These are phyloP conservation scores for Plenodomus biglobosus DNA, from an alignment of 2,329 filamentous ascomycete genomes.

Conservation along the genomic window DNA sequence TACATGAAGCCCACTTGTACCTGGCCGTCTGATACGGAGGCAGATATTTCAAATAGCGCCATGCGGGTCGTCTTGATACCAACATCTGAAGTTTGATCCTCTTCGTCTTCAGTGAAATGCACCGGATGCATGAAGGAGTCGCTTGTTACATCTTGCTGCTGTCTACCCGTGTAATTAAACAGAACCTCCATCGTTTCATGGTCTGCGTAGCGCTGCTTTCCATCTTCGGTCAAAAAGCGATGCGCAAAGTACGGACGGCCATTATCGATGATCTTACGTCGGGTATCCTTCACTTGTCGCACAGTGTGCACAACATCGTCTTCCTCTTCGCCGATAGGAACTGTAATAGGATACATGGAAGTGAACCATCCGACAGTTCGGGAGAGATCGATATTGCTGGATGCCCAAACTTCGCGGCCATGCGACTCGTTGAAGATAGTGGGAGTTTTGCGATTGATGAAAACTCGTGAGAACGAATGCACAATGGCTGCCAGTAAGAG, in stretches of 20 bases:
- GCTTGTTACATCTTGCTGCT: slow-evolving; percentile 51
- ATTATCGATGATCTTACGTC: slow-evolving; percentile 49
- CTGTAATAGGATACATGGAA: slow-evolving; percentile 55
- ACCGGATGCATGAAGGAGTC: slow-evolving; percentile 51
- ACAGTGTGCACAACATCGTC: slow-evolving; percentile 57
- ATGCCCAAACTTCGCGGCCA: slow-evolving; percentile 46
- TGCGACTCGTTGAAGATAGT: slow-evolving; percentile 51
- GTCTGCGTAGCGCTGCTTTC: slow-evolving; percentile 31
- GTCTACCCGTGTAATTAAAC: slow-evolving; percentile 58
- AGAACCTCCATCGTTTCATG: slow-evolving; percentile 60
- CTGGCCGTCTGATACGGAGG: slow-evolving; percentile 23
- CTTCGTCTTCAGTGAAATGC: slow-evolving; percentile 30
- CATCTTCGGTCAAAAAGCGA: slow-evolving; percentile 35
- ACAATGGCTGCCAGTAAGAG: slow-evolving; percentile 58
- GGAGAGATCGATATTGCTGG: slow-evolving; percentile 53
- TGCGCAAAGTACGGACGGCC: slow-evolving; percentile 54
- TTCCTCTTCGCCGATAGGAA: slow-evolving; percentile 47
- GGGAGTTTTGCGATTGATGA: slow-evolving; percentile 55
- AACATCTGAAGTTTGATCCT: slow-evolving; percentile 30
- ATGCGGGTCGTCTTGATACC: slow-evolving; percentile 28
- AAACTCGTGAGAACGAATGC: slow-evolving; percentile 59
- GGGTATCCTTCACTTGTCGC: slow-evolving; percentile 57
- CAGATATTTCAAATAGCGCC: slow-evolving; percentile 39
- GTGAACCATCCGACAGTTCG: slow-evolving; percentile 65
- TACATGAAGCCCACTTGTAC: slow-evolving; percentile 39